Conservation (phyloP, 139 green algal species). For the Monoraphidium neglectum region DNA sequence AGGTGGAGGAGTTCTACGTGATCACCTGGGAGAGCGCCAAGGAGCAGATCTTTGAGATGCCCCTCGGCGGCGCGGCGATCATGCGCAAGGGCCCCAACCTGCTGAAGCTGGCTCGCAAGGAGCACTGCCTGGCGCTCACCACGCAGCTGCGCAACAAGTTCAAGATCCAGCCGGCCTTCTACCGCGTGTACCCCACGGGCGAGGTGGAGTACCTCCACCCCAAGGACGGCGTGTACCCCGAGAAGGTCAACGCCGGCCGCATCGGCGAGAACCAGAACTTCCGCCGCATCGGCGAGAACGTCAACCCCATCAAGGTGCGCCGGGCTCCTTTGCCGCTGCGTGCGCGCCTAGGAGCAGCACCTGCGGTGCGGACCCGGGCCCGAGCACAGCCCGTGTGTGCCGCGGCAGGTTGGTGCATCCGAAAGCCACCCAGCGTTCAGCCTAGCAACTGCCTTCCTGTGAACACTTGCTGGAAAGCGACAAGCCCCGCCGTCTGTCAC, state of each 20-base stretch:
- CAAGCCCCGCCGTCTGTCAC: no score
- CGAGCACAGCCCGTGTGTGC: no score
- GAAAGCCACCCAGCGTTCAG: no score
- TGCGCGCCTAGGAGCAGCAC: no score
- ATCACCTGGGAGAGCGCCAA: conserved; percentile 97
- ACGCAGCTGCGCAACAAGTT: conserved; percentile 98
- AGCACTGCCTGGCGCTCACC: conserved; percentile 97
- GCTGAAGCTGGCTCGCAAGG: conserved; percentile 99
- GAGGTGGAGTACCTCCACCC: conserved; percentile 99
- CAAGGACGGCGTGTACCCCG: conserved; percentile 98
- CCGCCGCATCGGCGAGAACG: conserved; percentile 95
- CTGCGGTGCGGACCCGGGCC: no score
- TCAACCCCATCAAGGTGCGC: conserved; percentile 83
- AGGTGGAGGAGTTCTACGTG: conserved; percentile 97
- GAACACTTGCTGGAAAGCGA: no score
- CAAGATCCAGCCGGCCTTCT: conserved; percentile 93
- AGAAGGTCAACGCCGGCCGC: conserved; percentile 98
- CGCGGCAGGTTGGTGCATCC: no score
- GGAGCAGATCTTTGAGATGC: conserved; percentile 99
- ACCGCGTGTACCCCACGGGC: conserved; percentile 93
- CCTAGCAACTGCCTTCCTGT: no score
- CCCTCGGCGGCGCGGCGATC: conserved; percentile 97
- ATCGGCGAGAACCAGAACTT: conserved; percentile 87
- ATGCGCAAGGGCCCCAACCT: conserved; percentile 98
- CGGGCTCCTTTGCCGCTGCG: conserved; percentile 82